phyloP scores from a whole-genome alignment of 2,329 filamentous ascomycete genomes.

The Pyrenophora teres region DNA sequence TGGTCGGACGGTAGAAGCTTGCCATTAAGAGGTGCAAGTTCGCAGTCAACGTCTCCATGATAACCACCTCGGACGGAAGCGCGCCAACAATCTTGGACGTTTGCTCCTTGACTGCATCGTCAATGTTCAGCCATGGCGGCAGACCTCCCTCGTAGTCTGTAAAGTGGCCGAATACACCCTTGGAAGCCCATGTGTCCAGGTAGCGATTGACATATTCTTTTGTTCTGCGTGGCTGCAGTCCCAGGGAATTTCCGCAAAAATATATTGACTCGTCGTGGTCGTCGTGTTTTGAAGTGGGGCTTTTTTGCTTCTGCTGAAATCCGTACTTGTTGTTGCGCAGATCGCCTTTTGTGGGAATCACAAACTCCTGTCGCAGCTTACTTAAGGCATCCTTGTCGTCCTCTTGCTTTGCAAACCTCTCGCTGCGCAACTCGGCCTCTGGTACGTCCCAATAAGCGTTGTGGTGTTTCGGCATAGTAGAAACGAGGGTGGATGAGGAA shows the following conservation, averaged over 20 bases:
- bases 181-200: conserved; percentile 80
- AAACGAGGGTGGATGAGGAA: conserved; percentile 2
- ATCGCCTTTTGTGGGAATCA: conserved; percentile 75
- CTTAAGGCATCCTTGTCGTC: conserved; percentile 48
- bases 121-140: conserved; percentile 76
- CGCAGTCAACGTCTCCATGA: conserved; percentile 85
- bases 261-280: conserved; percentile 65
- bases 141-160: conserved; percentile 69
- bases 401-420: conserved; percentile 37
- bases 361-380: conserved; percentile 67
- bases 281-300: conserved; percentile 29
- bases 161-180: conserved; percentile 87
- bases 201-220: conserved; percentile 71
- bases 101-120: conserved; percentile 71
- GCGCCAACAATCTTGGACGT: conserved; percentile 79
- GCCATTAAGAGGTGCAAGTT: conserved; percentile 84
- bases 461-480: conserved; percentile 31
- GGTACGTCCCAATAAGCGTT: conserved; percentile 30
- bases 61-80: conserved; percentile 71
- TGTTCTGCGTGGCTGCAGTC: conserved; percentile 75
- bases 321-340: conserved; percentile 63
- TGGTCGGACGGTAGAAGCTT: conserved; percentile 77
- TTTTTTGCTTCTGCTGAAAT: conserved; percentile 16
- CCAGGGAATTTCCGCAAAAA: conserved; percentile 88
- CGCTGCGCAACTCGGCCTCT: conserved; percentile 32